Conservation (phyloP, 1,139 yeast genomes). For the Yamadazyma atlantica region DNA sequence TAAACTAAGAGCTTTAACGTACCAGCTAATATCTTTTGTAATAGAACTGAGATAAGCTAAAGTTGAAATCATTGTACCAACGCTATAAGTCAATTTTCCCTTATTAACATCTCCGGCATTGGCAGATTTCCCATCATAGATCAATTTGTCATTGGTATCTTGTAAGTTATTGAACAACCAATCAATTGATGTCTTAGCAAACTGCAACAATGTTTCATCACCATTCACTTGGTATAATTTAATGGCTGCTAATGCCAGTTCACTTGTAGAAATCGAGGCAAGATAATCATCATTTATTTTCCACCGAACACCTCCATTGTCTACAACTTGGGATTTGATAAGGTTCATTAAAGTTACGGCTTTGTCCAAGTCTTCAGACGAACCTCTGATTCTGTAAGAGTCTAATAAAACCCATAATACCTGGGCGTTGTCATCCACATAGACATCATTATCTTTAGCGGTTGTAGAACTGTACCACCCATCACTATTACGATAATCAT, state of each 20-base stretch:
- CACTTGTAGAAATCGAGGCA: constrained; percentile 35
- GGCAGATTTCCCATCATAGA: constrained; percentile 29
- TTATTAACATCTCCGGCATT: constrained; percentile 22
- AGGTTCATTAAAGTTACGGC: constrained; percentile 16
- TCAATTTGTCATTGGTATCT: constrained; percentile 29
- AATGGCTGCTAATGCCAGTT: constrained; percentile 34
- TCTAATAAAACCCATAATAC: constrained; percentile 31
- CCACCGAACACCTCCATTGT: constrained; percentile 36
- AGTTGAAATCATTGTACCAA: constrained; percentile 33
- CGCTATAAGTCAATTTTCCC: constrained; percentile 37
- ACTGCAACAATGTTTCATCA: constrained; percentile 20
- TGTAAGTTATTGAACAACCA: constrained; percentile 28
- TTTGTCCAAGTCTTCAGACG: constrained; percentile 14
- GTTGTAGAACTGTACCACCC: constrained; percentile 33
- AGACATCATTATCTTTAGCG: constrained; percentile 27
- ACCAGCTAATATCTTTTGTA: constrained; percentile 15
- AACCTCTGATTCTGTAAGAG: constrained; percentile 20
- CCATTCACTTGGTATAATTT: constrained; percentile 21
- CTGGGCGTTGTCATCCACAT: constrained; percentile 37
- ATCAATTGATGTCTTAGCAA: constrained; percentile 23
- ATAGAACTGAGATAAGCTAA: constrained; percentile 22
- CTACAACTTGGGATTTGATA: constrained; percentile 18
- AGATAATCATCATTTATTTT: constrained; percentile 22
- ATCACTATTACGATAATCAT: constrained; percentile 14
- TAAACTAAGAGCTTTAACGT: constrained; percentile 14